Base-by-base conservation (phyloP, 805 yeast species). In the Saccharomycopsis guyanensis region DNA sequence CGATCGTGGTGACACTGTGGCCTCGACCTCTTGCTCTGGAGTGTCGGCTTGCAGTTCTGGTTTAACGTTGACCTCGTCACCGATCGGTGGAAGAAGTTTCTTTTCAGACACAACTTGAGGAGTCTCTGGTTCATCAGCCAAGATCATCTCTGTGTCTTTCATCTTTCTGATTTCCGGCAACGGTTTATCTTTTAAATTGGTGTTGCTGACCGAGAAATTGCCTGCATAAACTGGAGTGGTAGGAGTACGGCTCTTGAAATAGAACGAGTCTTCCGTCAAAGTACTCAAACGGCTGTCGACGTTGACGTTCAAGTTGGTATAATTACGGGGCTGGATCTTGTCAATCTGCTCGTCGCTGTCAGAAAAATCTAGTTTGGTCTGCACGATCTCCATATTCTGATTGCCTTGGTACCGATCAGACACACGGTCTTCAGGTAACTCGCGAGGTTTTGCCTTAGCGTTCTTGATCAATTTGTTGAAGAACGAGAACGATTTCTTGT, bases 51-150 rank as follows among this genome's bases (percentile, higher is more conserved):
- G 27, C n/a, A 19, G 8, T 19, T 13, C 20, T 24, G 40, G 16
- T 24, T 24, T 40, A 19, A n/a, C 37, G 31, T 45, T 32, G 13
- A 42, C 13, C 12, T 46, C 52, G 38, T 48, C 44, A 12, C 49
- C 52, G 22, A 47, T 43, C 15, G 51, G 48, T 2, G 51, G 51
- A 2, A 47, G 37, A 4, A 46, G 27, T 34, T 33, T 33, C 37
- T 33, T n/a, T 6, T 13, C 29, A 4, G 38, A 5, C 13, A 3
- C 16, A 12, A 15, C 5, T 42, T 32, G 20, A 7, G 29, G 29
- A 25, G 10, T 6, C 4, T 42, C 32, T 18, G 15, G 40, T 20
- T 37, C 27, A 13, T 34, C 15, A 27, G 12, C n/a, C n/a, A n/a
- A n/a, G n/a, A n/a, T 27, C 12, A 27, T 27, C 13, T 27, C 32